phyloP scores from a whole-genome alignment of 2,329 filamentous ascomycete genomes.

The Penicillium psychrosexuale region DNA sequence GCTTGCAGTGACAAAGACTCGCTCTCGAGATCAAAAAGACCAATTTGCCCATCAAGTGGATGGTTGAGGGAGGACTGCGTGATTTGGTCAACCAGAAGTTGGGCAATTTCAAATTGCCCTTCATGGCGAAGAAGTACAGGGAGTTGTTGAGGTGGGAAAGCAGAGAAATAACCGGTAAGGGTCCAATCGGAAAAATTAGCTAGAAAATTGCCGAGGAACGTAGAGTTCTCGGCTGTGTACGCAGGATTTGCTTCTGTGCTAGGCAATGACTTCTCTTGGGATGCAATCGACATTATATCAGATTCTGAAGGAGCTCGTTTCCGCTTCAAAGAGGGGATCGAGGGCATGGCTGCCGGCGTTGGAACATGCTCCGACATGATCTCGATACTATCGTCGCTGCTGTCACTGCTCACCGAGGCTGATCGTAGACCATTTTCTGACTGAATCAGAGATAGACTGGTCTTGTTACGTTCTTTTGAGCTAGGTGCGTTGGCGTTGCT shows the following conservation, averaged over 20 bases:
- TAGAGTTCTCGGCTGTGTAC: conserved; percentile 30
- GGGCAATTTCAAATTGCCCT: conserved; percentile 39
- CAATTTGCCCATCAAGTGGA: conserved; percentile 26
- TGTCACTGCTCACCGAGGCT: conserved; percentile 26
- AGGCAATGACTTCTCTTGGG: conserved; percentile 26
- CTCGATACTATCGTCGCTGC: conserved; percentile 30
- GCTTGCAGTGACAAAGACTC: conserved; percentile 24
- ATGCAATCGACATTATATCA: conserved; percentile 29
- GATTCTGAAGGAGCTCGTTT: conserved; percentile 36
- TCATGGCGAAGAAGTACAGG: conserved; percentile 37
- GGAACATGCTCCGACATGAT: conserved; percentile 20
- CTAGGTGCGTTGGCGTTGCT: conserved; percentile 2
- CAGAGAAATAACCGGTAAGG: conserved; percentile 40
- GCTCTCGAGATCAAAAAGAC: conserved; percentile 29
- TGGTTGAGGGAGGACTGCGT: conserved; percentile 46
- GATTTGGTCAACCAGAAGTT: conserved; percentile 43
- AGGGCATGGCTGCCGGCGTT: conserved; percentile 19
- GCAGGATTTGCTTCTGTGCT: conserved; percentile 17
- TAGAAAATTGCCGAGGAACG: conserved; percentile 40
- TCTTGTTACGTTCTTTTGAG: conserved; percentile 7
- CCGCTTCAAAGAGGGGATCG: conserved; percentile 29
- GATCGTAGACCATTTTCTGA: conserved; percentile 15
- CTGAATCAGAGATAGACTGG: conserved; percentile 7
- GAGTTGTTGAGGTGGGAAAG: conserved; percentile 30
- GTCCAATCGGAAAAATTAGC: conserved; percentile 41